phyloP scores from a whole-genome alignment of 1,139 yeast genomes.

The Kazachstania sp. region DNA sequence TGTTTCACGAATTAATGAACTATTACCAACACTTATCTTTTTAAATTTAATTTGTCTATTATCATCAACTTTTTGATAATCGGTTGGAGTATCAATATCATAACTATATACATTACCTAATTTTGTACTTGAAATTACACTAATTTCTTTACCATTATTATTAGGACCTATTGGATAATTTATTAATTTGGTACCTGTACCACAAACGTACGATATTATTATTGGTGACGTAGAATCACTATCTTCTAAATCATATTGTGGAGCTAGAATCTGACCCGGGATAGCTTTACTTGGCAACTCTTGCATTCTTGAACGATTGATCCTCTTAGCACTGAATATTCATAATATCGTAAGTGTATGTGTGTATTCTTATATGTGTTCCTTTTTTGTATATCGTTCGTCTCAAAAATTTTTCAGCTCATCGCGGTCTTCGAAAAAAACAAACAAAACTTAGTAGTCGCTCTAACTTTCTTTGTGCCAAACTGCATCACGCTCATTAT shows the following conservation, averaged over 20 bases:
- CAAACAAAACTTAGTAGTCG: too few relatives aligned
- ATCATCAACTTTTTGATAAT: constrained; percentile 5
- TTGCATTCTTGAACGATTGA: constrained; percentile 1
- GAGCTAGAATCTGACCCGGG: constrained; percentile 69
- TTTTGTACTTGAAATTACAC: constrained; percentile 56
- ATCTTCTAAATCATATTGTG: constrained; percentile 30
- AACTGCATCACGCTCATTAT: too few relatives aligned
- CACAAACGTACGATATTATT: constrained; percentile 38
- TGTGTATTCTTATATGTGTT: background rate
- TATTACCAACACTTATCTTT: constrained; percentile 8
- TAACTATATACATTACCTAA: constrained; percentile 45
- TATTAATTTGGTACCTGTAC: constrained; percentile 38
- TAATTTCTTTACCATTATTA: constrained; percentile 22
- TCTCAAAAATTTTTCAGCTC: constrained; percentile 2
- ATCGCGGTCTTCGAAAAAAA: background rate
- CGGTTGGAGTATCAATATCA: constrained; percentile 2
- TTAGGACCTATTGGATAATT: constrained; percentile 14
- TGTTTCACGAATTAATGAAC: constrained; percentile 11
- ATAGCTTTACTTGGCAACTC: constrained; percentile 42
- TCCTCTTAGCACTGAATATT: too few relatives aligned
- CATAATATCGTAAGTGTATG: too few relatives aligned
- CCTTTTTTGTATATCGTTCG: background rate
- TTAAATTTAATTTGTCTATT: constrained; percentile 12
- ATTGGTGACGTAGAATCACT: constrained; percentile 11
- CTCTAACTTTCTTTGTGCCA: too few relatives aligned